Evolutionary conservation across 148 eudicot species (phyloP).

Genomic region (Euryodendron excelsum): DNA sequence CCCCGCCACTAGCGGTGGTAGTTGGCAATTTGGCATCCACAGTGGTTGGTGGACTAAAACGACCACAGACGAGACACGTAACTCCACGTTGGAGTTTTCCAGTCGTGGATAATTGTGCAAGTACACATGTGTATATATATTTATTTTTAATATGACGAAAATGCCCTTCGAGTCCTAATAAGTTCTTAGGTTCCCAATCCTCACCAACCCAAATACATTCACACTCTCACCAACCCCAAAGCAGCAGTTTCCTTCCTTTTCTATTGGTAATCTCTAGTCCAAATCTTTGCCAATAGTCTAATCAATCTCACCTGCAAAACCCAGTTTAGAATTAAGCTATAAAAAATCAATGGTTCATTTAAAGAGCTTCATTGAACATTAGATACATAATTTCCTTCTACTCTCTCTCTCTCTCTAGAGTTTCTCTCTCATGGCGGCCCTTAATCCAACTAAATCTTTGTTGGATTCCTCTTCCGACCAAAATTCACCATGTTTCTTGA

Average conservation of each 20-base stretch:
- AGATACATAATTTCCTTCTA: background rate
- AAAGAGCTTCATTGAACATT: background rate
- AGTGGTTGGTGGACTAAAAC: background rate
- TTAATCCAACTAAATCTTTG: conserved; percentile 3
- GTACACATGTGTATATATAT: too few relatives aligned
- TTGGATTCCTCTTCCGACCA: conserved; percentile 5
- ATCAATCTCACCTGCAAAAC: background rate
- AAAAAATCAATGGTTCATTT: background rate
- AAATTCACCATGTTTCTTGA: conserved; percentile 9
- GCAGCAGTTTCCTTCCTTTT: background rate
- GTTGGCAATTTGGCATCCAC: background rate
- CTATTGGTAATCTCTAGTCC: background rate
- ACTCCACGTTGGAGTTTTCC: background rate
- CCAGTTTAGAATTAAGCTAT: background rate
- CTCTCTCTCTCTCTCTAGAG: conserved; percentile 3
- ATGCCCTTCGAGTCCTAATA: too few relatives aligned
- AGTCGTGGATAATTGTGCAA: too few relatives aligned
- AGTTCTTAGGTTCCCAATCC: too few relatives aligned
- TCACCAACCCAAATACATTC: too few relatives aligned
- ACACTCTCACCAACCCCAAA: background rate
- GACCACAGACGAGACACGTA: too few relatives aligned
- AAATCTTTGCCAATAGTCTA: background rate
- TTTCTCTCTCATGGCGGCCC: conserved; percentile 16
- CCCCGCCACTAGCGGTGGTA: background rate
- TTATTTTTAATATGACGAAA: too few relatives aligned